A percentile compares a stretch with the other conserved stretches of the same genome.
These are phyloP conservation scores for Phyllachora maydis DNA, from an alignment of 2,329 filamentous ascomycete genomes.

Conservation along the genomic window DNA sequence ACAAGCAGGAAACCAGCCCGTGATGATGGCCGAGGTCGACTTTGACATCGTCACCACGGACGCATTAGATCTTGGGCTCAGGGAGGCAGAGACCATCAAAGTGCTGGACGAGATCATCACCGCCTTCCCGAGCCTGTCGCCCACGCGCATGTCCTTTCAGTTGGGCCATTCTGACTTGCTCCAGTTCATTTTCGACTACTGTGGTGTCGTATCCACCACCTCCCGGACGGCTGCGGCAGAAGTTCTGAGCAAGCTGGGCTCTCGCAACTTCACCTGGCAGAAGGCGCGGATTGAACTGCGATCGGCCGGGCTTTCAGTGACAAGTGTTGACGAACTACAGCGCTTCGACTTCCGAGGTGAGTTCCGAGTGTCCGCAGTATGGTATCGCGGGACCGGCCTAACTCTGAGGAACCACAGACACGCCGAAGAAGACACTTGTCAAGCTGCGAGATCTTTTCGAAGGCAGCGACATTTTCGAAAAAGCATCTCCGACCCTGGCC, in stretches of 20 bases:
- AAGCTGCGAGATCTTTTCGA: conserved; percentile 39
- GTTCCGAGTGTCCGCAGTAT: conserved; percentile 5
- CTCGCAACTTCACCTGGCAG: conserved; percentile 60
- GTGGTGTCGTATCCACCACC: conserved; percentile 50
- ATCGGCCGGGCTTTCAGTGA: conserved; percentile 69
- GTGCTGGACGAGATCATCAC: conserved; percentile 80
- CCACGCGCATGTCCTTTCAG: conserved; percentile 66
- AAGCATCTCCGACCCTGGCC: conserved; percentile 53
- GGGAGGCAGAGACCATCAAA: conserved; percentile 87
- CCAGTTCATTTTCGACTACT: conserved; percentile 77
- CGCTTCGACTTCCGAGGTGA: conserved; percentile 76
- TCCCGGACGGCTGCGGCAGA: conserved; percentile 60
- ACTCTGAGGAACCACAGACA: too few relatives aligned
- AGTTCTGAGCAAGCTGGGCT: conserved; percentile 69
- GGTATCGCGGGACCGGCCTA: too few relatives aligned
- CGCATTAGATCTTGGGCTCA: conserved; percentile 62
- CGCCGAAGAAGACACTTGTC: conserved; percentile 32
- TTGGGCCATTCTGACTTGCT: conserved; percentile 77
- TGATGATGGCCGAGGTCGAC: conserved; percentile 72
- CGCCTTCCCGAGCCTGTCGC: conserved; percentile 54
- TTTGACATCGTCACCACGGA: conserved; percentile 88
- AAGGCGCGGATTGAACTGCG: conserved; percentile 68
- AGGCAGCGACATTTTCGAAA: conserved; percentile 47
- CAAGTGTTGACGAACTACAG: conserved; percentile 74
- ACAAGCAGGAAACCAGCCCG: conserved; percentile 60